Evolutionary conservation across 2,329 filamentous ascomycete species (phyloP), one percentile per base, ranked within the genome.

Genomic region (Aspergillus sp.): DNA sequence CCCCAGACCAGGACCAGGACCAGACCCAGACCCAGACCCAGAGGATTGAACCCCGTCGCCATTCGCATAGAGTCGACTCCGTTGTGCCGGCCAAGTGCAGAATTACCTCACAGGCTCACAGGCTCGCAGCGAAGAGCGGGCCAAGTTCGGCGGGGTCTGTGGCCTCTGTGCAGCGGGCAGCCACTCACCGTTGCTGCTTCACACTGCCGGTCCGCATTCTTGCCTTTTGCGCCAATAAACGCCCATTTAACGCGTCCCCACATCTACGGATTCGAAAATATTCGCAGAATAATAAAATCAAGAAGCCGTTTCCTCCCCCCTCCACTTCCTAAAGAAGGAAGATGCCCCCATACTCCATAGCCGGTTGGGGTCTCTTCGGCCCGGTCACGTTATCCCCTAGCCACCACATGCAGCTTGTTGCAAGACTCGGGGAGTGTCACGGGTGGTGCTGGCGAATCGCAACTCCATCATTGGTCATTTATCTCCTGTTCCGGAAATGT

Each of bases 1-100:
- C 68, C 66, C 68, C 68, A 68, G 67, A 70, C 66, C 59, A 60
- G 56, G 55, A 59, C 60, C 62, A 58, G 60, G 43, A 59, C 35
- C 15, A 37, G 14, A 31, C 48, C 12, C 35, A 41, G 43, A 49
- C 12, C 15, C 35, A 37, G 35, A 37, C 12, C 35, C 35, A 37
- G 35, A 37, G 27, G 27, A 31, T 31, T 31, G 27, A 31, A 31
- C 27, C 27, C 35, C 35, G 6, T 37, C 35, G 35, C 35, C 14
- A 37, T 14, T 37, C 35, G 15, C 35, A 37, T n/a, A 31, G 27
- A 14, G 48, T 53, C 12, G 27, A 33, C 6, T 39, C 55, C 49
- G 53, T 59, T 57, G 56, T 46, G 59, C 46, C 50, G 45, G 19
- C 41, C 56, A 46, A 39, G 31, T 51, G 60, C 57, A 47, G 27